phyloP scores from a whole-genome alignment of 768 basidiomycete species.

The Phylloporus arenicola region DNA sequence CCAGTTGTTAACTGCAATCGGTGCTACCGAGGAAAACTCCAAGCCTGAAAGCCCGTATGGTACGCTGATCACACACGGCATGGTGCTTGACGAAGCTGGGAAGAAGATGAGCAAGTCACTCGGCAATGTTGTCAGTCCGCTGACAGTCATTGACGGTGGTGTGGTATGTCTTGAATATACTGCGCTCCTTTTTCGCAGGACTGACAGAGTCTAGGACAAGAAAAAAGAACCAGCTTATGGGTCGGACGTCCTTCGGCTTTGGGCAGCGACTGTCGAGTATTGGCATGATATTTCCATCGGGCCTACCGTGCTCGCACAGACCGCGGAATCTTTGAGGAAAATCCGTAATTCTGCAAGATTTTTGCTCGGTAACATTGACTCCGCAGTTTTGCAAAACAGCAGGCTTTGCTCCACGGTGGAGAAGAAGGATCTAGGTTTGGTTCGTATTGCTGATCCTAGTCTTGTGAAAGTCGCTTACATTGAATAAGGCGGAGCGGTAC shows the following conservation, averaged over 20 bases:
- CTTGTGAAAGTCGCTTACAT: slow-evolving; percentile 5
- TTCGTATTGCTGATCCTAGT: slow-evolving; percentile 31
- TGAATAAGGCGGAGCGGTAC: slow-evolving; percentile 68
- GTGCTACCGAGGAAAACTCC: slow-evolving; percentile 20
- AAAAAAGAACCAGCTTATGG: slow-evolving; percentile 78
- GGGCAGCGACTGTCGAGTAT: slow-evolving; percentile 90
- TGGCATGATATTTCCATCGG: slow-evolving; percentile 86
- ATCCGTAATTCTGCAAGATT: slow-evolving; percentile 85
- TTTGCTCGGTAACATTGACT: slow-evolving; percentile 71
- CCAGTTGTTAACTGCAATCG: slow-evolving; percentile 77
- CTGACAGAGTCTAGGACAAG: slow-evolving; percentile 41
- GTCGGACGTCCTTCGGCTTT: slow-evolving; percentile 79
- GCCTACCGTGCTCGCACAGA: slow-evolving; percentile 66
- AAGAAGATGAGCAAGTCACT: slow-evolving; percentile 97
- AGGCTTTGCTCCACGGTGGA: slow-evolving; percentile 5
- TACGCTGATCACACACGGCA: slow-evolving; percentile 89
- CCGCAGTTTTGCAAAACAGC: slow-evolving; percentile 8
- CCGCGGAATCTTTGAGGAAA: slow-evolving; percentile 72
- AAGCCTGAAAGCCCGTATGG: slow-evolving; percentile 54
- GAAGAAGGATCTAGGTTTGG: slow-evolving; percentile 54
- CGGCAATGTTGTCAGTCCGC: slow-evolving; percentile 86
- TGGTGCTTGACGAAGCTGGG: slow-evolving; percentile 87
- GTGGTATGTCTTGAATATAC: slow-evolving; percentile 41
- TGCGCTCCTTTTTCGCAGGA: background rate
- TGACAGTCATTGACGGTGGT: slow-evolving; percentile 74